A percentile compares a stretch with the other conserved stretches of the same genome.
phyloP scores from a whole-genome alignment of 2,329 filamentous ascomycete genomes.

The Bretziella fagacearum region DNA sequence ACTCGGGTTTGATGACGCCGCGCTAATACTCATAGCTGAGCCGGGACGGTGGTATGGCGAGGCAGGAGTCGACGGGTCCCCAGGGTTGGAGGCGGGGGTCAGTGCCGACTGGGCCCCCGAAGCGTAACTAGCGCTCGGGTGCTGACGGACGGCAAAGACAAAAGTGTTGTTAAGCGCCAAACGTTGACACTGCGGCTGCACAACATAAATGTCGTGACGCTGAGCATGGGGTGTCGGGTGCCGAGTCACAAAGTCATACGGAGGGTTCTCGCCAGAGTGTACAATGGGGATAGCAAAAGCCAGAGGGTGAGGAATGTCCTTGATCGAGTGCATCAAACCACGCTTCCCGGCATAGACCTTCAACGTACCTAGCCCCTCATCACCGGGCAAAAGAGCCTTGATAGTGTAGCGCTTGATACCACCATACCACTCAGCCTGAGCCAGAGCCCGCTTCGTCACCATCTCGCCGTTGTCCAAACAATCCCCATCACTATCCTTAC shows the following conservation, averaged over 20 bases:
- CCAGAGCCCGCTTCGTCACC: conserved; percentile 68
- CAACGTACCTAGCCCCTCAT: conserved; percentile 73
- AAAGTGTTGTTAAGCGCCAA: conserved; percentile 94
- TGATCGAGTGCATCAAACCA: conserved; percentile 93
- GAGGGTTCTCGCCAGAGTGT: conserved; percentile 81
- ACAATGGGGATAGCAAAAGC: conserved; percentile 80
- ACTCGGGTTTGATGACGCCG: conserved; percentile 39
- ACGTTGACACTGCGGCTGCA: conserved; percentile 80
- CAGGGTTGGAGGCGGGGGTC: conserved; percentile 31
- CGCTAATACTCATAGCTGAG: conserved; percentile 49
- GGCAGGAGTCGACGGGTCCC: conserved; percentile 30
- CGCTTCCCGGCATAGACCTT: conserved; percentile 90
- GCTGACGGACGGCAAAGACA: conserved; percentile 88
- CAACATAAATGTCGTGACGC: conserved; percentile 89
- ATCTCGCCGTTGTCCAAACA: conserved; percentile 82
- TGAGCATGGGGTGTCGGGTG: conserved; percentile 97
- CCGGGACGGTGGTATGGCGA: conserved; percentile 44
- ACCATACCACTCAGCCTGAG: conserved; percentile 80
- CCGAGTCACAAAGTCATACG: conserved; percentile 80
- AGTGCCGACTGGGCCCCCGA: conserved; percentile 21
- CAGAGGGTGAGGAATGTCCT: conserved; percentile 84
- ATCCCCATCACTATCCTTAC: conserved; percentile 75
- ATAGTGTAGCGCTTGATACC: conserved; percentile 83
- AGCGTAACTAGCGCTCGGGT: conserved; percentile 42
- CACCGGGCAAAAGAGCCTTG: conserved; percentile 79